Base-by-base conservation (phyloP, 176 grass and related monocot species). In the Puya raimondii region DNA sequence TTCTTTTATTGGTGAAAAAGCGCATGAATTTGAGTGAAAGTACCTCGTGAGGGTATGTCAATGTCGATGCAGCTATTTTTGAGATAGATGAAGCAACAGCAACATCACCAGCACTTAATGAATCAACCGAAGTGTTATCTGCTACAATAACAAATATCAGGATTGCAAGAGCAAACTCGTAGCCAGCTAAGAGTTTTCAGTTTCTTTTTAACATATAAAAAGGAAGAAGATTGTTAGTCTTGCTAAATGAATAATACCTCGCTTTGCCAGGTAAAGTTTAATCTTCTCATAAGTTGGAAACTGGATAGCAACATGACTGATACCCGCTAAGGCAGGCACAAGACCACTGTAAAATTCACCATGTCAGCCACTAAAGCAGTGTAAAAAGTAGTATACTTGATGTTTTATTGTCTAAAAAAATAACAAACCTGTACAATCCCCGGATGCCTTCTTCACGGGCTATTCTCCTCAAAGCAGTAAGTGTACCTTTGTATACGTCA, bases 31-130 rank as follows among this genome's bases (percentile, higher is more conserved):
- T 42, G 33, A 51, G 48, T 49, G 11, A 11, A 25, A 23, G 18
- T 85, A 96, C 93, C 88, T 96, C 93, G 79, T 96, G 93, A 72
- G 93, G 93, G 73, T 96, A 96, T 49, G 93, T 96, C 74, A 96
- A 71, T 18, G 93, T 89, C 57, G 93, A 96, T 9, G 93, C 93
- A 49, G 85, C 77, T 77, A 96, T 77, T 81, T 96, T 96, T 51
- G 93, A 91, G 67, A 96, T 53, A 68, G 93, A 96, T 0, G 93
- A 96, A 67, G 93, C 93, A 83, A 96, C 83, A 83, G 93, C 93
- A 42, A 96, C 93, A 80, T 96, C 93, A 75, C 79, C 76, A 87
- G 88, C 81, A 81, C 76, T 83, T 76, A 96, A 78, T 51, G 79
- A 85, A 58, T 92, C 86, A 20, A 96, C 89, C 9, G 89, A 90